These are phyloP conservation scores for Amanita pallidorosea DNA, from an alignment of 768 basidiomycete genomes.

Conservation along the genomic window DNA sequence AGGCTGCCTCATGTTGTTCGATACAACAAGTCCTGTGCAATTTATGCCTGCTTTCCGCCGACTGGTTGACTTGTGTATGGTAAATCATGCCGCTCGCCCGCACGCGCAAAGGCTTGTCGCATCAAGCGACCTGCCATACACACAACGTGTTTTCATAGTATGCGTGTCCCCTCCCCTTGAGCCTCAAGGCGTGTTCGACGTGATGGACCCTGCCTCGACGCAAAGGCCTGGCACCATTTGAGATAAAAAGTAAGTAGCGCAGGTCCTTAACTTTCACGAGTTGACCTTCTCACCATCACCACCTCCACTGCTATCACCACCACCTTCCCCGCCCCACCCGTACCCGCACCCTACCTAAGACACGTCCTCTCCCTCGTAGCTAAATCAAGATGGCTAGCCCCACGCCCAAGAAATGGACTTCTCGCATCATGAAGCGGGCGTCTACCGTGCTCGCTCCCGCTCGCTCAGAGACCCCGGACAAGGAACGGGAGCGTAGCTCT, in stretches of 20 bases:
- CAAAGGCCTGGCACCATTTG: constrained; percentile 29
- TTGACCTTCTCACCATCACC: not conserved
- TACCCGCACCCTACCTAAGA: constrained; percentile 1
- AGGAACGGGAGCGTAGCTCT: constrained; percentile 17
- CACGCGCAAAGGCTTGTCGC: not conserved
- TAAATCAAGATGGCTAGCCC: constrained; percentile 13
- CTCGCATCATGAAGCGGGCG: constrained; percentile 48
- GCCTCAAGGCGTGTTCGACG: not conserved
- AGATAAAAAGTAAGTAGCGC: constrained; percentile 20
- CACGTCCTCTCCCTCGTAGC: constrained; percentile 1
- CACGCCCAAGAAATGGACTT: constrained; percentile 37
- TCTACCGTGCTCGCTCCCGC: constrained; percentile 38
- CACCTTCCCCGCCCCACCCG: no score
- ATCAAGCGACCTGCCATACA: not conserved
- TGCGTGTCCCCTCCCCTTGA: not conserved
- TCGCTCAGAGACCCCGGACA: constrained; percentile 21
- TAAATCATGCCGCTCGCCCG: not conserved
- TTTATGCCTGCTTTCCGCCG: not conserved
- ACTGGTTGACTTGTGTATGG: not conserved
- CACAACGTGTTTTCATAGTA: not conserved
- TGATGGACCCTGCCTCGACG: constrained; percentile 26
- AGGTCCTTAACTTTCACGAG: not conserved
- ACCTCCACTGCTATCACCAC: not conserved
- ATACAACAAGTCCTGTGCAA: not conserved
- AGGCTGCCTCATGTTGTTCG: not conserved